Conservation (phyloP, 108 stramenopile genomes). For the Parmales sp. region DNA sequence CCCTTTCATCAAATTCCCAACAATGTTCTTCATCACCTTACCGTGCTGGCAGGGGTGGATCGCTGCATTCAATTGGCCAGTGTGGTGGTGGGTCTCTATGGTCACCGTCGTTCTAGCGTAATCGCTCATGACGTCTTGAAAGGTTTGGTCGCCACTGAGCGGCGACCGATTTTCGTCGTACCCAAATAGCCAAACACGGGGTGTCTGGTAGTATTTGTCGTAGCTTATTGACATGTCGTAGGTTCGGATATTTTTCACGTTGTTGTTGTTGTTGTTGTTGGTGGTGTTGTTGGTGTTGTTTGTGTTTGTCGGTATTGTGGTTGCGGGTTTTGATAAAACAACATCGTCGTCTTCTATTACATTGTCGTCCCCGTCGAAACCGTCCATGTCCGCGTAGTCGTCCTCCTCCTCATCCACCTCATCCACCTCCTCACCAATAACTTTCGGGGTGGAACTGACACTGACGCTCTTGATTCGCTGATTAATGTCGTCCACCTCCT, state of each 20-base stretch:
- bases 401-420: slow-evolving; percentile 45
- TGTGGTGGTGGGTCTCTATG: slow-evolving; percentile 92
- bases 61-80: slow-evolving; percentile 68
- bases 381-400: slow-evolving; percentile 83
- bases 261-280: too few species aligned
- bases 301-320: slow-evolving; percentile 18
- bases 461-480: too few species aligned
- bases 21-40: slow-evolving; percentile 94
- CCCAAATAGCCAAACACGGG: slow-evolving; percentile 92
- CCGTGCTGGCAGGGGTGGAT: slow-evolving; percentile 99
- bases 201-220: slow-evolving; percentile 98
- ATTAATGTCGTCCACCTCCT: slow-evolving; percentile 1
- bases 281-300: too few species aligned
- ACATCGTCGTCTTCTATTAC: slow-evolving; percentile 58
- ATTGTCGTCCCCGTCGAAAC: slow-evolving; percentile 72
- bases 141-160: slow-evolving; percentile 75
- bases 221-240: slow-evolving; percentile 95
- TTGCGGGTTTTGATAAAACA: too few species aligned
- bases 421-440: too few species aligned
- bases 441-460: too few species aligned
- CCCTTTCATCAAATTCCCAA: slow-evolving; percentile 64
- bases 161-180: slow-evolving; percentile 67
- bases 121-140: slow-evolving; percentile 95
- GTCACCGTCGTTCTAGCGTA: slow-evolving; percentile 98
- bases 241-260: slow-evolving; percentile 70